Conservation (phyloP, 768 basidiomycete genomes). For the Mycena indigotica region DNA sequence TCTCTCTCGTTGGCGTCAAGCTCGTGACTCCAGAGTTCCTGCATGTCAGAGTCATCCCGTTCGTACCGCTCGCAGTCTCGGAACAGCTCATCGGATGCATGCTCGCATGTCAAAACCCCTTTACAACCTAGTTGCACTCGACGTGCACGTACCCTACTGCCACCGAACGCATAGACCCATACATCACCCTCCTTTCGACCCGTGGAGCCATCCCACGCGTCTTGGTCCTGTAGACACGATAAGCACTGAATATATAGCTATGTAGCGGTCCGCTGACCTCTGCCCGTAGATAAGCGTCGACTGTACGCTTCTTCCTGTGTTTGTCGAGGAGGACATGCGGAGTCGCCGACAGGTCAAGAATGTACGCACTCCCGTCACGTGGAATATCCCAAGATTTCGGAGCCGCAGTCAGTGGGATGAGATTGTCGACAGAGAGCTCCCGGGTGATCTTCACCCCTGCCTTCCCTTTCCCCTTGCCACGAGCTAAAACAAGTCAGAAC, state of each 20-base stretch:
- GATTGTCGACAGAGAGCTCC: background rate
- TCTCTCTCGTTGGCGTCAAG: constrained; percentile 6
- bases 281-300: too few species aligned
- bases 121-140: constrained; percentile 3
- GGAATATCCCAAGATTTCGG: background rate
- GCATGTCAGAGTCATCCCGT: background rate
- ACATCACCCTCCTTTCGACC: background rate
- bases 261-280: too few species aligned
- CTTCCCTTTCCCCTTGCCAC: background rate
- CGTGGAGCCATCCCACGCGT: too few species aligned
- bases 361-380: background rate
- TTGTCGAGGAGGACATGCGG: background rate
- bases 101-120: background rate
- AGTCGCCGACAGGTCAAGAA: too few species aligned
- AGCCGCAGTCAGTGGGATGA: background rate
- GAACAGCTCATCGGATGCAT: background rate
- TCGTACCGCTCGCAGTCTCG: constrained; percentile 3
- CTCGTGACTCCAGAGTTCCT: constrained; percentile 7
- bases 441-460: background rate
- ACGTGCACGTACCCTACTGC: background rate
- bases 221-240: background rate
- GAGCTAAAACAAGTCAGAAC: too few species aligned
- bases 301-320: background rate
- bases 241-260: background rate
- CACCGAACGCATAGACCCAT: background rate